Conservation (phyloP, 352 stramenopile species). For the Phytophthora melonis region DNA sequence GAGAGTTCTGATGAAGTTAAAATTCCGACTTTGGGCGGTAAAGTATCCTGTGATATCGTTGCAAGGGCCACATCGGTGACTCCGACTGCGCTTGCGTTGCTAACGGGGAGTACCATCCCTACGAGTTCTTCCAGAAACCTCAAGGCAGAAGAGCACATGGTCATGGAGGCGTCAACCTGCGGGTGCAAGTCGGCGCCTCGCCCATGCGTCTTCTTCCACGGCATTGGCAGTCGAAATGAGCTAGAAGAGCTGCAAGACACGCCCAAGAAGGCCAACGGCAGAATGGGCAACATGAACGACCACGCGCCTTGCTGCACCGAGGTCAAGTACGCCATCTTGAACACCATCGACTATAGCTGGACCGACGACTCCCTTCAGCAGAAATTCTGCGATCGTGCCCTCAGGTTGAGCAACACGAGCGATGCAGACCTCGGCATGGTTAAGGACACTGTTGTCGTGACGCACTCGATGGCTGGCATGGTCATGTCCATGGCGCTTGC, state of each 20-base stretch:
- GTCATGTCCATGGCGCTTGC: slow-evolving; percentile 31
- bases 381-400: slow-evolving; percentile 30
- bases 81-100: neutral
- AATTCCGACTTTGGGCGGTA: neutral
- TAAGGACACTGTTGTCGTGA: slow-evolving; percentile 34
- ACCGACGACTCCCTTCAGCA: slow-evolving; percentile 23
- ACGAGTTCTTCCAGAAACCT: slow-evolving; percentile 11
- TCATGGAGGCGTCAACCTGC: slow-evolving; percentile 18
- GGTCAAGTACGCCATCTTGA: slow-evolving; percentile 35
- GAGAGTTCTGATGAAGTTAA: slow-evolving; percentile 6
- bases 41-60: slow-evolving; percentile 10
- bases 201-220: slow-evolving; percentile 37
- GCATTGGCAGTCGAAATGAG: slow-evolving; percentile 22
- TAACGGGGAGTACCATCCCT: neutral
- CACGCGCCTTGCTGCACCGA: slow-evolving; percentile 31
- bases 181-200: slow-evolving; percentile 30
- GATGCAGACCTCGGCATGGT: neutral
- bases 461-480: slow-evolving; percentile 30
- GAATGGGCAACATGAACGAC: slow-evolving; percentile 31
- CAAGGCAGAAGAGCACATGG: slow-evolving; percentile 17
- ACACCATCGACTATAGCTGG: slow-evolving; percentile 27
- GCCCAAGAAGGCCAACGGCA: slow-evolving; percentile 14
- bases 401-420: slow-evolving; percentile 12
- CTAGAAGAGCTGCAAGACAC: slow-evolving; percentile 28
- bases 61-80: slow-evolving; percentile 9